Evolutionary conservation across 2,329 filamentous ascomycete genomes (phyloP), one percentile per base, ranked within the genome.

Genomic region (Aspergillus vadensis): DNA sequence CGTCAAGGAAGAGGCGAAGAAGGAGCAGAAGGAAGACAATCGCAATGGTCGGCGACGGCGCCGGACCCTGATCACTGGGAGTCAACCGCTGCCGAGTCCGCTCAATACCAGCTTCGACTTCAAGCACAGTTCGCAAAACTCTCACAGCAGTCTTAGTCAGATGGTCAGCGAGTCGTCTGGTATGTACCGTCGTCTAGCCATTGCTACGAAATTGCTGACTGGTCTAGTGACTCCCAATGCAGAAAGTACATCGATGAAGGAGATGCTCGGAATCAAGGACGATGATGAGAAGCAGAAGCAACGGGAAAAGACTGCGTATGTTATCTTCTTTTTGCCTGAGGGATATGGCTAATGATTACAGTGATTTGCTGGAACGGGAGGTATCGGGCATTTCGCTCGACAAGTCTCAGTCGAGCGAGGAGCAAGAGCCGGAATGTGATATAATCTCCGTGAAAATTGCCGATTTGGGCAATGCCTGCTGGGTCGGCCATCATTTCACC

Each of bases 381-480:
- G 91, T 99, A 10, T 97, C 93, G 1, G 91, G 92, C 55, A 98
- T 98, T 70, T 96, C 92, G 57, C 87, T 98, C 43, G 92, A 96
- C 72, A 97, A 92, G 74, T 82, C 85, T 30, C 68, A 71, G 30
- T 67, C 70, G 27, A 56, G 55, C 3, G 72, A 76, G 39, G 73
- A 74, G 50, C 66, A 76, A 41, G 73, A 74, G 50, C 66, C 66
- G 14, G 69, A 73, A 41, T 82, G 84, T 67, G 91, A 93, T 65
- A 90, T 92, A 66, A 98, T 99, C 70, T 97, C 94, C 36, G 95
- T 99, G 76, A 99, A 99, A 81, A 99, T 99, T 80, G 95, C 95
- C 44, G 95, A 99, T 81, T 82, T 99, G 58, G 95, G 95, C 62
- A 99, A 99, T 75, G 95, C 95, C 19, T 99, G 95, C 81, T 99